Evolutionary conservation across 2,329 filamentous ascomycete species (phyloP).

Genomic region (Trichoderma atroviride): DNA sequence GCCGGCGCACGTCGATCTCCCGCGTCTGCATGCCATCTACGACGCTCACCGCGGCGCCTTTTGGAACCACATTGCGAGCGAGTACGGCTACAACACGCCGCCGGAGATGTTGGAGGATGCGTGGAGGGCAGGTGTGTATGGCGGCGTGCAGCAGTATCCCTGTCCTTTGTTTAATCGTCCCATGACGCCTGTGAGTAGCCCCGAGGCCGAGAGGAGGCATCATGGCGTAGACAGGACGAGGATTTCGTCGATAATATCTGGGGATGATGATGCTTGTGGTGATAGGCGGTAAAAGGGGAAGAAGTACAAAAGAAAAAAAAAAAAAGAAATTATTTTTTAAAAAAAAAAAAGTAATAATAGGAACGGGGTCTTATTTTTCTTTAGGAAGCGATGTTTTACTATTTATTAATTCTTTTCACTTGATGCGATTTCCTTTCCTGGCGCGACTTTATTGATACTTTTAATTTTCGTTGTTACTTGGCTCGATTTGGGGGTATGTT

Average conservation of each 20-base stretch:
- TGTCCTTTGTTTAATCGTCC: constrained; percentile 45
- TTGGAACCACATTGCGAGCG: constrained; percentile 71
- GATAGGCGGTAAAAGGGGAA: not conserved
- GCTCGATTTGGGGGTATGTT: not conserved
- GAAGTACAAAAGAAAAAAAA: not conserved
- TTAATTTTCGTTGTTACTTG: not conserved
- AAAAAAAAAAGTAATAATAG: not conserved
- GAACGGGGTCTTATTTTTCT: not conserved
- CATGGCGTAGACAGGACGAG: constrained; percentile 55
- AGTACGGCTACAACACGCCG: constrained; percentile 68
- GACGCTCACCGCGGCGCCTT: constrained; percentile 69
- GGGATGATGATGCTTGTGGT: constrained; percentile 13
- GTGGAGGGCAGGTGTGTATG: constrained; percentile 59
- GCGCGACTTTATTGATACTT: not conserved
- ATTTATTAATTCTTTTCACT: not conserved
- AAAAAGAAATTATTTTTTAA: no score
- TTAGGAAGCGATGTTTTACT: not conserved
- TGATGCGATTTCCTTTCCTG: not conserved
- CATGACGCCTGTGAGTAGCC: constrained; percentile 57
- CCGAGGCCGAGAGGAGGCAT: constrained; percentile 50
- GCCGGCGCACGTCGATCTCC: constrained; percentile 59
- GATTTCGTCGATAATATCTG: constrained; percentile 60
- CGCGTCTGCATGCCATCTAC: constrained; percentile 71
- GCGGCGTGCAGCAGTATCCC: constrained; percentile 33
- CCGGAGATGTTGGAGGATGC: constrained; percentile 69